Percentiles rank a stretch among this genome's conserved stretches.
Conservation (phyloP, 306 rosid genomes). For the Gastrolobium villosum region DNA sequence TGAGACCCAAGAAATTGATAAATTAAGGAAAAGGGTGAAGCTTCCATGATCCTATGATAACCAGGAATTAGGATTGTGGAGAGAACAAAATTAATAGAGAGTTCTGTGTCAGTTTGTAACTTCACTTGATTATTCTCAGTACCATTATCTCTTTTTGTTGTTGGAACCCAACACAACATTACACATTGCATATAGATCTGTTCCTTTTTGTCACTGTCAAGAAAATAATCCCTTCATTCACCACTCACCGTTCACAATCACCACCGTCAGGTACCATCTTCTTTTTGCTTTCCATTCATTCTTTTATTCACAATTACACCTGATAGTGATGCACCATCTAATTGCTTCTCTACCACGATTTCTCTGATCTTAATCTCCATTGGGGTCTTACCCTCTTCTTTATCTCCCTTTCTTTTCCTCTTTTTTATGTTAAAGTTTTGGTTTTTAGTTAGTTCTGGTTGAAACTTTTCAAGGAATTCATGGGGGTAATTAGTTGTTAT, state of each 20-base stretch:
- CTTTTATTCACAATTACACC: constrained; percentile 2
- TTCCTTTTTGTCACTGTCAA: constrained; percentile 35
- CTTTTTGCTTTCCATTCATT: constrained; percentile 28
- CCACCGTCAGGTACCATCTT: constrained; percentile 45
- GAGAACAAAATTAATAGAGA: constrained; percentile 12
- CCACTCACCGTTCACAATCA: neutral
- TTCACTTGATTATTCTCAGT: constrained; percentile 21
- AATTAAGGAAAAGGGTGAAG: neutral
- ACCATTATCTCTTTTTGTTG: neutral
- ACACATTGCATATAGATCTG: constrained; percentile 27
- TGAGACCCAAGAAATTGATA: neutral
- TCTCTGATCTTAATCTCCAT: constrained; percentile 31
- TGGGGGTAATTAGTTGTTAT: constrained; percentile 43
- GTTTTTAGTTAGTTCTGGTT: constrained; percentile 37
- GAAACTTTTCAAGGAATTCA: neutral
- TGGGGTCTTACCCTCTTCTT: constrained; percentile 42
- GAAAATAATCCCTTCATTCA: constrained; percentile 13
- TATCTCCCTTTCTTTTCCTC: constrained; percentile 10
- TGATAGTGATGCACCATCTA: constrained; percentile 40
- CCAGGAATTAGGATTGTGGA: neutral
- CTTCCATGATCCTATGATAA: constrained; percentile 13
- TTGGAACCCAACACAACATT: constrained; percentile 27
- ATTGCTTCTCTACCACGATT: neutral
- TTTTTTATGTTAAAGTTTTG: constrained; percentile 25
- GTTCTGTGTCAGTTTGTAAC: constrained; percentile 36